Evolutionary conservation across 83 land plant species (phyloP), one percentile per base, ranked within the genome.

Genomic region (Diphasiastrum complanatum): DNA sequence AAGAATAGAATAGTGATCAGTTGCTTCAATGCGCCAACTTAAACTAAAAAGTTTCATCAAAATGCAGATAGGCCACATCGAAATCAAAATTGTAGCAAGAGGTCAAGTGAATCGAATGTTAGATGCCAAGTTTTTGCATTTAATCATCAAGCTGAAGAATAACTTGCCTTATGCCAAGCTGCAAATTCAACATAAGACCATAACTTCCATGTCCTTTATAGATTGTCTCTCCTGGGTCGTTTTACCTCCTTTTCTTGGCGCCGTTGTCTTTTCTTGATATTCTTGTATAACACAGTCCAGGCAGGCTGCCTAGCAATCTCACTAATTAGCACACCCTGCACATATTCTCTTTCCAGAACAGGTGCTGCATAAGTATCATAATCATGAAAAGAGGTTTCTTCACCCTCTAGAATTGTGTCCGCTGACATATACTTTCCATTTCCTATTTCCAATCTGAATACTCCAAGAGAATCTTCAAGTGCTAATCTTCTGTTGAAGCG

Each of bases 141-240:
- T 6, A 54, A 65, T 2, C 41, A 35, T 59, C 30, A 16, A 16
- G 19, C 63, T 32, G n/a, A 5, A 30, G 23, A 19, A 33, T 64
- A 62, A 43, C 30, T 27, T 73, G 79, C 89, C 86, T 79, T 36
- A 85, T 82, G 40, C 89, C 89, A 59, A 76, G 36, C 41, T 85
- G 89, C 38, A 85, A 69, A 66, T 66, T 84, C 6, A 76, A 76
- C 90, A 82, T 85, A 19, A 82, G 49, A 31, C 79, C 83, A 38
- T 85, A 81, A 57, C 78, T 81, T 72, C 80, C 82, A 52, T 85
- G 85, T 28, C 89, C 89, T 62, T 81, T 81, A 2, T 56, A 74
- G 14, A 82, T 82, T 0, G 76, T 79, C 32, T 73, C 73, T 5
- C 86, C 89, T 2, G 71, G n/a, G 86, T 23, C 78, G 76, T 72